Evolutionary conservation across 192 early-diverging fungal genomes (phyloP).

Genomic region (Mortierella antarctica): DNA sequence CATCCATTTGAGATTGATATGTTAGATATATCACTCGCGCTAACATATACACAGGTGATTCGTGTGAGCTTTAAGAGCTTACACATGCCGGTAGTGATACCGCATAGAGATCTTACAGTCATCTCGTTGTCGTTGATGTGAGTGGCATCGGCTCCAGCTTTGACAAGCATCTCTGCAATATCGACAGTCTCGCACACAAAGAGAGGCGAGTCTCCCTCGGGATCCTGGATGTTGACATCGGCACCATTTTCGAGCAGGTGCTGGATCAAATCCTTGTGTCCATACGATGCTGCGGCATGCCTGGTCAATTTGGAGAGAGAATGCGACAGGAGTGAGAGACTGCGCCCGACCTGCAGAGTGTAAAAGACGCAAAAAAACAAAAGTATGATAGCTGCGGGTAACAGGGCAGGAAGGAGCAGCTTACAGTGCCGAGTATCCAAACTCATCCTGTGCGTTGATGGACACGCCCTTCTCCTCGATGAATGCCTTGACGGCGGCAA

Average conservation of each 20-base stretch:
- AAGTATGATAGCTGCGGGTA: not conserved
- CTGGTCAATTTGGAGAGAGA: not conserved
- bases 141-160: constrained; percentile 75
- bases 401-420: not conserved
- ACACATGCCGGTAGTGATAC: not conserved
- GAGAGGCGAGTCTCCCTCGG: constrained; percentile 86
- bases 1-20: not conserved
- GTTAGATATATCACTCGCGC: no score
- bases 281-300: constrained; percentile 83
- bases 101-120: constrained; percentile 29
- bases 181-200: constrained; percentile 77
- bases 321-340: not conserved
- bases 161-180: constrained; percentile 73
- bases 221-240: constrained; percentile 77
- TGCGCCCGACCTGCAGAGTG: not conserved
- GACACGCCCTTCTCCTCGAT: constrained; percentile 61
- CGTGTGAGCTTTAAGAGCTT: not conserved
- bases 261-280: constrained; percentile 70
- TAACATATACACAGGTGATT: no score
- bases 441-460: constrained; percentile 77
- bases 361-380: not conserved
- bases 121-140: constrained; percentile 72
- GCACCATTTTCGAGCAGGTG: constrained; percentile 72
- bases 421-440: constrained; percentile 86
- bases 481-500: constrained; percentile 56